Percentiles rank a stretch among this genome's conserved stretches.
Evolutionary conservation across 371 early-diverging fungal species (phyloP).

Genomic region (Dentiscutata heterogama): DNA sequence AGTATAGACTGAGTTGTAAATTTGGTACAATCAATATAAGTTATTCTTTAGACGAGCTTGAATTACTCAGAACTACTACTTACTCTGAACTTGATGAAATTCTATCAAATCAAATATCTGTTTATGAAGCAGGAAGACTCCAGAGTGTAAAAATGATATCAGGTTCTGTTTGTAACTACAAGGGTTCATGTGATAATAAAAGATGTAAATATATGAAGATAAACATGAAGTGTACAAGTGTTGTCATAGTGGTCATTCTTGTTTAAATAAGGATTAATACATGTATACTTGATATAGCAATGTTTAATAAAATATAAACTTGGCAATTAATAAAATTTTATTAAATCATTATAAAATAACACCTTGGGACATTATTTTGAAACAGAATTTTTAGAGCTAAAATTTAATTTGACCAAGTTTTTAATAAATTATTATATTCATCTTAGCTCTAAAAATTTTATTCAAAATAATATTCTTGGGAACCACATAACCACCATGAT

Average conservation of each 20-base stretch:
- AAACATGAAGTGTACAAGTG: background rate
- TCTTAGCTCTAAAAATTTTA: too few relatives aligned
- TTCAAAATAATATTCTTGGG: too few relatives aligned
- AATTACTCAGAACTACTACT: background rate
- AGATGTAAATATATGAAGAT: background rate
- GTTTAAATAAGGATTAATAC: background rate
- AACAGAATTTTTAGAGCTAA: too few relatives aligned
- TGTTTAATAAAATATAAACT: too few relatives aligned
- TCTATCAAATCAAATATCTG: background rate
- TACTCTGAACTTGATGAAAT: constrained; percentile 2
- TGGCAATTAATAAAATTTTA: too few relatives aligned
- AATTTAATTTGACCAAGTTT: too few relatives aligned
- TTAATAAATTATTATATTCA: too few relatives aligned
- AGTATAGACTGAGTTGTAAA: background rate
- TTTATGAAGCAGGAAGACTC: background rate
- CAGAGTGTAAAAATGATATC: background rate
- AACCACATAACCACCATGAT: too few relatives aligned
- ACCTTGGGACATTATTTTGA: too few relatives aligned
- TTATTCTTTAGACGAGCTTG: background rate
- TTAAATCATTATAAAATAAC: too few relatives aligned
- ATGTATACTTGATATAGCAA: too few relatives aligned
- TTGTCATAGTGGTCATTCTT: background rate
- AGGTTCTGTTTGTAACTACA: too few relatives aligned
- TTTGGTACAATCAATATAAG: background rate
- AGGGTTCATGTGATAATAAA: constrained; percentile 21